phyloP scores from a whole-genome alignment of 2,329 filamentous ascomycete species.

The Balansia obtecta region DNA sequence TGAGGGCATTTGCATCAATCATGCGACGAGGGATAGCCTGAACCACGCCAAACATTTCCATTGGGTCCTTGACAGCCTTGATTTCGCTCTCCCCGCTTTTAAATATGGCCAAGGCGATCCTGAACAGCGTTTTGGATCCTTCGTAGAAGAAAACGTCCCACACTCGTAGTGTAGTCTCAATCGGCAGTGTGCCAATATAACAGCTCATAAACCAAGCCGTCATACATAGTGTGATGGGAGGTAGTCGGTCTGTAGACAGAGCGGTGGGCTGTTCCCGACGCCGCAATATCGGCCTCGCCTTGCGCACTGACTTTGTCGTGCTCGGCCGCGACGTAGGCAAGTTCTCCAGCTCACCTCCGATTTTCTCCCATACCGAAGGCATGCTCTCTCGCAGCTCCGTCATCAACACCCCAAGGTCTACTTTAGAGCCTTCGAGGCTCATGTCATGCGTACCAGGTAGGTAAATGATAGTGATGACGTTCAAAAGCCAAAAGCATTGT shows the following conservation, averaged over 20 bases:
- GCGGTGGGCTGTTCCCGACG: constrained; percentile 25
- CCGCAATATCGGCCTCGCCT: constrained; percentile 25
- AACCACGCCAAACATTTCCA: constrained; percentile 93
- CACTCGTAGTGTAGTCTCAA: constrained; percentile 81
- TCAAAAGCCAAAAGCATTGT: constrained; percentile 84
- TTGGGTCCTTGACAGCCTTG: constrained; percentile 65
- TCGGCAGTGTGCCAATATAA: constrained; percentile 84
- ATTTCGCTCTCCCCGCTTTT: constrained; percentile 78
- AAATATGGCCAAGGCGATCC: constrained; percentile 82
- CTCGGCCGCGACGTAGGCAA: constrained; percentile 25
- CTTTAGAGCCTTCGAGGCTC: constrained; percentile 81
- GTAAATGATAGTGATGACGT: constrained; percentile 80
- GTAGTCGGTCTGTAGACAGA: constrained; percentile 46
- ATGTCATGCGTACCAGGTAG: constrained; percentile 87
- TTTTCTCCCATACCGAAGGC: constrained; percentile 76
- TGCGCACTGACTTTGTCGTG: constrained; percentile 22
- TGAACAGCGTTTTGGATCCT: constrained; percentile 85
- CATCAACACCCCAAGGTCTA: constrained; percentile 91
- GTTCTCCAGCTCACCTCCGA: constrained; percentile 63
- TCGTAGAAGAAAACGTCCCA: constrained; percentile 97
- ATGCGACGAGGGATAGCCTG: constrained; percentile 73
- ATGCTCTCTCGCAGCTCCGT: constrained; percentile 69
- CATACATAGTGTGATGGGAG: constrained; percentile 83
- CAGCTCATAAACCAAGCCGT: constrained; percentile 98
- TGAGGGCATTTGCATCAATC: constrained; percentile 67